phyloP scores from a whole-genome alignment of 2,329 filamentous ascomycete species.

The Xylariaceae sp. region DNA sequence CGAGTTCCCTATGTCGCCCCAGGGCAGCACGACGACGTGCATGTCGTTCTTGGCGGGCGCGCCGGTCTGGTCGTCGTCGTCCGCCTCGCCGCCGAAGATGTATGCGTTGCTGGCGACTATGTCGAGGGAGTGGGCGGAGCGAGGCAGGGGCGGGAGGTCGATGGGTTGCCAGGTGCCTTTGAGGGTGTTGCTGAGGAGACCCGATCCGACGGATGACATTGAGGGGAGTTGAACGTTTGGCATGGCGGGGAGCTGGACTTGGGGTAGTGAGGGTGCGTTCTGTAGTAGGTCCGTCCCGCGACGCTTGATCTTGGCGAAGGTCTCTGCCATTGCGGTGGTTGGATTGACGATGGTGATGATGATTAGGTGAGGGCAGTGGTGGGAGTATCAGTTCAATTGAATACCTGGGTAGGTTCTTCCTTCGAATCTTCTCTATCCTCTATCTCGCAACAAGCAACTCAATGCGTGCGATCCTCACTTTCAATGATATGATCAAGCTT shows the following conservation, averaged over 20 bases:
- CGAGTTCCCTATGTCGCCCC: constrained; percentile 49
- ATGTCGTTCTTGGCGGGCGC: constrained; percentile 70
- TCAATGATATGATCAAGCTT: too few species aligned
- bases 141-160: constrained; percentile 52
- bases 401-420: too few species aligned
- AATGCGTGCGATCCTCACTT: too few species aligned
- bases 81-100: constrained; percentile 75
- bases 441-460: too few species aligned
- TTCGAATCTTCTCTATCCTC: too few species aligned
- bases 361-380: not conserved
- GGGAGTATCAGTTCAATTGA: too few species aligned
- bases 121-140: constrained; percentile 71
- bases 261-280: constrained; percentile 20
- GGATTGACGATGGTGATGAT: too few species aligned
- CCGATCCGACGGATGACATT: too few species aligned
- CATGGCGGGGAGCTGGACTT: constrained; percentile 20
- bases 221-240: constrained; percentile 24
- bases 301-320: constrained; percentile 50
- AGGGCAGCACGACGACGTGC: constrained; percentile 60
- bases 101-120: constrained; percentile 52
- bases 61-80: constrained; percentile 51
- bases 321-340: constrained; percentile 41
- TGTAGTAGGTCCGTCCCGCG: constrained; percentile 52
- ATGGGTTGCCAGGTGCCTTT: constrained; percentile 61
- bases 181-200: constrained; percentile 36